These are phyloP conservation scores for Papiliotrema nemorosa DNA, from an alignment of 1,284 basidiomycete genomes.

Conservation along the genomic window DNA sequence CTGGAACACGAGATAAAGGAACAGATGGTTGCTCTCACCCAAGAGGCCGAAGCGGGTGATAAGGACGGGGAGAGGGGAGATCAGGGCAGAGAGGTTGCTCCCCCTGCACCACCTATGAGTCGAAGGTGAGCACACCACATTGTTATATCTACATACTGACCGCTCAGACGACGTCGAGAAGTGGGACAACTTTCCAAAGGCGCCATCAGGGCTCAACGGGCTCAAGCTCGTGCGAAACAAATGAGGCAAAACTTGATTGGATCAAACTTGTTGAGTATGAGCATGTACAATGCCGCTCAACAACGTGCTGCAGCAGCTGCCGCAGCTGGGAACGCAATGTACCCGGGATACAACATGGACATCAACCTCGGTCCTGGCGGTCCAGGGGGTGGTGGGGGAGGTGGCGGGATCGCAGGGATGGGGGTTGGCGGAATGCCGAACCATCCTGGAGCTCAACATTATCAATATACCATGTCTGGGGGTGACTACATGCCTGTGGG, in stretches of 20 bases:
- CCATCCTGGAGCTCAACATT: conserved; percentile 18
- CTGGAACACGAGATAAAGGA: conserved; percentile 42
- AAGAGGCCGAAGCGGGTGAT: conserved; percentile 21
- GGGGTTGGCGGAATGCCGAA: too few relatives aligned
- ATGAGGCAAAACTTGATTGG: conserved; percentile 42
- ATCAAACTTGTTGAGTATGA: conserved; percentile 34
- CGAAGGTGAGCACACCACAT: conserved; percentile 10
- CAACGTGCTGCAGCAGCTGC: neutral
- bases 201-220: conserved; percentile 39
- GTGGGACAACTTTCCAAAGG: conserved; percentile 44
- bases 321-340: too few relatives aligned
- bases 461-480: conserved; percentile 18
- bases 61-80: conserved; percentile 12
- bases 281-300: conserved; percentile 24
- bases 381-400: too few relatives aligned
- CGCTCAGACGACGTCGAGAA: conserved; percentile 28
- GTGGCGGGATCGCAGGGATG: too few relatives aligned
- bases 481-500: conserved; percentile 23
- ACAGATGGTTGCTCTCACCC: conserved; percentile 23
- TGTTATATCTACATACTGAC: neutral
- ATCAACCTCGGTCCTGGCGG: too few relatives aligned
- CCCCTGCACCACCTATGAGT: too few relatives aligned
- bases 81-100: too few relatives aligned
- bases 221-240: conserved; percentile 35
- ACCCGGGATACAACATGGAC: too few relatives aligned